Evolutionary conservation across 2,329 filamentous ascomycete genomes (phyloP).

Genomic region (Daldinia sp.): DNA sequence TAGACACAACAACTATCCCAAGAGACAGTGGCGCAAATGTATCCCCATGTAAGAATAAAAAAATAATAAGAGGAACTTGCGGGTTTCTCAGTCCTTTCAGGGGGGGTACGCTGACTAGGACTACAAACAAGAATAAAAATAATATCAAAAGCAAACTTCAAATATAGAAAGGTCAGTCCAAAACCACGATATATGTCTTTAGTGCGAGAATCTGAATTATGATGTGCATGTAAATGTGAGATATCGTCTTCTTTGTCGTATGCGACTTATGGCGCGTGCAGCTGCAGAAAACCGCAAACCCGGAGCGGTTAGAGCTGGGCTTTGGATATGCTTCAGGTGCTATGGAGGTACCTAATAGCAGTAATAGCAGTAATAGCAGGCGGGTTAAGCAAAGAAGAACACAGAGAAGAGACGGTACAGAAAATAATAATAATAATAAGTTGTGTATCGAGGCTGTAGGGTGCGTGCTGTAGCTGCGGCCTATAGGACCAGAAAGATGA

Average conservation of each 20-base stretch:
- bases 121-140: slow-evolving; percentile 31
- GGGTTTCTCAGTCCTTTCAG: slow-evolving; percentile 29
- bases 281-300: slow-evolving; percentile 31
- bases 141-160: background rate
- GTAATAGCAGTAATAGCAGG: too few species aligned
- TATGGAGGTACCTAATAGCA: slow-evolving; percentile 10
- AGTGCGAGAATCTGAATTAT: slow-evolving; percentile 27
- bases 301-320: slow-evolving; percentile 3
- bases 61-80: background rate
- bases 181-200: slow-evolving; percentile 2
- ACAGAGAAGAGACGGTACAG: slow-evolving; percentile 10
- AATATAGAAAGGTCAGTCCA: slow-evolving; percentile 1
- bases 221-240: slow-evolving; percentile 29
- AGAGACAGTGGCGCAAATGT: slow-evolving; percentile 11
- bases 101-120: slow-evolving; percentile 28
- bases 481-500: slow-evolving; percentile 25
- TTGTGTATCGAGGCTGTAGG: slow-evolving; percentile 16
- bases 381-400: slow-evolving; percentile 17
- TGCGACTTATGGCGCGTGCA: slow-evolving; percentile 42
- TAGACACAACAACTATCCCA: slow-evolving; percentile 1
- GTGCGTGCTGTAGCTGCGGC: background rate
- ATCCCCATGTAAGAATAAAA: background rate
- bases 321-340: background rate
- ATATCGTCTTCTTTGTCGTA: slow-evolving; percentile 38
- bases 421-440: too few species aligned